phyloP scores from a whole-genome alignment of 768 basidiomycete species.

The Cyathus striatus region DNA sequence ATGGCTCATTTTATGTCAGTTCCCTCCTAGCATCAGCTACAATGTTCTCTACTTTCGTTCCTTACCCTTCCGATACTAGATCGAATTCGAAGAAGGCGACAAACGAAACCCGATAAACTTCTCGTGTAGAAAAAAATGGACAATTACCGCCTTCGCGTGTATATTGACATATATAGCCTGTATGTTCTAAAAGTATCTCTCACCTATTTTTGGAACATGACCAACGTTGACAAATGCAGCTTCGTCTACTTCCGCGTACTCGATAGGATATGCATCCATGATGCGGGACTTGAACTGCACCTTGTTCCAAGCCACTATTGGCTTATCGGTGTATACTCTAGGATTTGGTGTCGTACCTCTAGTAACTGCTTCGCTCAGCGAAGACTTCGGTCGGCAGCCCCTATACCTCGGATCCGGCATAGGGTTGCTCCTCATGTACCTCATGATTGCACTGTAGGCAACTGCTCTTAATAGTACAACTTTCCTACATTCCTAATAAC shows the following conservation, averaged over 20 bases:
- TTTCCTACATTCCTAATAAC: background rate
- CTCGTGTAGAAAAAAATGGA: constrained; percentile 33
- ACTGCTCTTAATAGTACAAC: background rate
- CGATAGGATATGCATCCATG: constrained; percentile 55
- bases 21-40: background rate
- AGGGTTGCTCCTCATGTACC: constrained; percentile 44
- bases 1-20: constrained; percentile 14
- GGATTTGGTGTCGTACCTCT: constrained; percentile 61
- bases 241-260: constrained; percentile 44
- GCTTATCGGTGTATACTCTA: constrained; percentile 47
- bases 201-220: no score
- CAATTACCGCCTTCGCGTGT: constrained; percentile 38
- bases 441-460: constrained; percentile 41
- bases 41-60: constrained; percentile 5
- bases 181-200: no score
- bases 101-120: constrained; percentile 32
- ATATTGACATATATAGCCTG: constrained; percentile 36
- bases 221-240: no score
- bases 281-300: constrained; percentile 38
- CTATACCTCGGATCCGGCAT: constrained; percentile 46
- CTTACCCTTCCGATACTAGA: no score
- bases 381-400: constrained; percentile 62
- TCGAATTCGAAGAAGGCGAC: constrained; percentile 18
- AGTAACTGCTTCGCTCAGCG: constrained; percentile 61
- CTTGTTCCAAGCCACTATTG: constrained; percentile 37